phyloP scores from a whole-genome alignment of 2,329 filamentous ascomycete genomes.

The Penicillium crustosum region DNA sequence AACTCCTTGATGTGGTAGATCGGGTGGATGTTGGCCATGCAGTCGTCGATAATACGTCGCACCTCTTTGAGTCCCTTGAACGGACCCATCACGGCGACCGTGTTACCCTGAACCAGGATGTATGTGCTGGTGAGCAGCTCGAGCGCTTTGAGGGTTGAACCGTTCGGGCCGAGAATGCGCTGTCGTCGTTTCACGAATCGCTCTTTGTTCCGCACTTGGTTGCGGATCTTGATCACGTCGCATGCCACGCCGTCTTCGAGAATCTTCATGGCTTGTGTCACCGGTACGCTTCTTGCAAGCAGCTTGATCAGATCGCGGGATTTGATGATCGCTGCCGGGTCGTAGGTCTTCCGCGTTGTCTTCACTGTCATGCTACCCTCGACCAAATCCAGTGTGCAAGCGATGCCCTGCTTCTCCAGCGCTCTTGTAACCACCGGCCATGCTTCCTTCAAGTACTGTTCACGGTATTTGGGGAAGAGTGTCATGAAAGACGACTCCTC shows the following conservation, averaged over 20 bases:
- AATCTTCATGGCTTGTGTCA: slow-evolving; percentile 72
- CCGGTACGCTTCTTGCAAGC: slow-evolving; percentile 81
- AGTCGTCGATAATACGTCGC: slow-evolving; percentile 84
- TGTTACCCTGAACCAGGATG: slow-evolving; percentile 94
- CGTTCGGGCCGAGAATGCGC: slow-evolving; percentile 85
- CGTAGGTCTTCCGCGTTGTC: slow-evolving; percentile 86
- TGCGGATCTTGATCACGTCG: slow-evolving; percentile 95
- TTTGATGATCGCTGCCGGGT: slow-evolving; percentile 90
- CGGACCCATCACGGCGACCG: slow-evolving; percentile 85
- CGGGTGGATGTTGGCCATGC: slow-evolving; percentile 90
- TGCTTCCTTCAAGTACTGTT: slow-evolving; percentile 86
- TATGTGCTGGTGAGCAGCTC: slow-evolving; percentile 90
- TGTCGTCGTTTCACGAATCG: slow-evolving; percentile 93
- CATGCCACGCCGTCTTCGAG: slow-evolving; percentile 87
- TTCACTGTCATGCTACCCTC: slow-evolving; percentile 97
- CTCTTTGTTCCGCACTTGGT: slow-evolving; percentile 87
- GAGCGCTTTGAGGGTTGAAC: slow-evolving; percentile 88
- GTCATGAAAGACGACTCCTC: slow-evolving; percentile 87
- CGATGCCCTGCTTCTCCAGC: slow-evolving; percentile 83
- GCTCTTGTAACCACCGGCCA: slow-evolving; percentile 89
- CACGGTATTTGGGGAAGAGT: slow-evolving; percentile 93
- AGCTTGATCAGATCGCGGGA: slow-evolving; percentile 93
- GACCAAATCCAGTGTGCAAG: slow-evolving; percentile 88
- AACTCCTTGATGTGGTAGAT: slow-evolving; percentile 93
- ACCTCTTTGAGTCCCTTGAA: slow-evolving; percentile 94